These are phyloP conservation scores for Fusarium incarnatum DNA, from an alignment of 2,329 filamentous ascomycete genomes.

Conservation along the genomic window DNA sequence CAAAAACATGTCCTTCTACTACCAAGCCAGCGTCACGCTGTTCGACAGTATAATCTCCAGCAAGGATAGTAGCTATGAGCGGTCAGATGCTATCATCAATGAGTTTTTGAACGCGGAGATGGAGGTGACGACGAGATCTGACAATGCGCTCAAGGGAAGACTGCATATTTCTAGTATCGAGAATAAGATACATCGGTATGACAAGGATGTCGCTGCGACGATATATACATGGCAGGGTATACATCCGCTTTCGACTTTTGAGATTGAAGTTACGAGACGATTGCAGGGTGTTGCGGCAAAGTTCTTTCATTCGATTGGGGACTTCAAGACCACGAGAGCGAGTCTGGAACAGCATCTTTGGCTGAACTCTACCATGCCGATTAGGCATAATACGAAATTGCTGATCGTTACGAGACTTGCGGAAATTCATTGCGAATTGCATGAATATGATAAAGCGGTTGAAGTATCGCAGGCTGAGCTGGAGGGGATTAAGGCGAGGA, in stretches of 20 bases:
- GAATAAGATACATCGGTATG: slow-evolving; percentile 51
- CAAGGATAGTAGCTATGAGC: slow-evolving; percentile 42
- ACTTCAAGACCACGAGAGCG: slow-evolving; percentile 46
- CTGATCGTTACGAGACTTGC: slow-evolving; percentile 47
- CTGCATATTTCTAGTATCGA: slow-evolving; percentile 52
- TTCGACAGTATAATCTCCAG: slow-evolving; percentile 51
- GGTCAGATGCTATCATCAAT: slow-evolving; percentile 43
- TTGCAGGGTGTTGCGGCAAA: slow-evolving; percentile 50
- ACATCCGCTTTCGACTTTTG: slow-evolving; percentile 47
- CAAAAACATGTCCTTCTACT: slow-evolving; percentile 49
- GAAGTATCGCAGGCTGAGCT: slow-evolving; percentile 44
- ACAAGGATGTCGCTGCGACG: slow-evolving; percentile 44
- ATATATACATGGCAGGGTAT: slow-evolving; percentile 50
- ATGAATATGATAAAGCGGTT: slow-evolving; percentile 39
- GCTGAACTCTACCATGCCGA: slow-evolving; percentile 42
- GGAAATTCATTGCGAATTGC: slow-evolving; percentile 48
- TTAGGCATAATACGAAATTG: slow-evolving; percentile 43
- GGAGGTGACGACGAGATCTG: slow-evolving; percentile 35
- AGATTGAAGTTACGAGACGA: slow-evolving; percentile 50
- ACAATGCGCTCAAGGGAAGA: slow-evolving; percentile 49
- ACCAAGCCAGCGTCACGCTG: slow-evolving; percentile 47
- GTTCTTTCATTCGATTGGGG: slow-evolving; percentile 51
- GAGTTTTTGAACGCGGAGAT: slow-evolving; percentile 41
- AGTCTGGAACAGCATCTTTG: slow-evolving; percentile 50
- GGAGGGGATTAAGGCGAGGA: slow-evolving; percentile 18